These are phyloP conservation scores for Sanghuangporus weigelae DNA, from an alignment of 1,284 basidiomycete genomes.

Conservation along the genomic window DNA sequence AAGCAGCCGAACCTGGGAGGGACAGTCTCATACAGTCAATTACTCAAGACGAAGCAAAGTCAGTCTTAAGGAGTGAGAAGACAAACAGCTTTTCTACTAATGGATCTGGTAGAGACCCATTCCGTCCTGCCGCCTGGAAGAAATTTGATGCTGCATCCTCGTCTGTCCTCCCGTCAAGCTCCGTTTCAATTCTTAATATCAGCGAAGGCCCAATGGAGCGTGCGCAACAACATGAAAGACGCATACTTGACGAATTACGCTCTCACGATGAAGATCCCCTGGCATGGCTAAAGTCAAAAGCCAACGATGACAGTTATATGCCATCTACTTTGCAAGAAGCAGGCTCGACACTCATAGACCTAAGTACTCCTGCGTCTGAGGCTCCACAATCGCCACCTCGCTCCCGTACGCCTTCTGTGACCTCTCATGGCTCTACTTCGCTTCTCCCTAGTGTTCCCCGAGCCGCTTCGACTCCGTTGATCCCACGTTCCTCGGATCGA, in stretches of 20 bases:
- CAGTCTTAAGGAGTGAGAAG: too few relatives aligned
- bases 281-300: slow-evolving; percentile 37
- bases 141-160: too few relatives aligned
- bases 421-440: background rate
- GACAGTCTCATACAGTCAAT: too few relatives aligned
- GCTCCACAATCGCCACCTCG: background rate
- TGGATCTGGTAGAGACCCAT: too few relatives aligned
- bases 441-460: background rate
- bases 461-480: background rate
- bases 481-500: slow-evolving; percentile 1
- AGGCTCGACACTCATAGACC: slow-evolving; percentile 10
- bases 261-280: slow-evolving; percentile 62
- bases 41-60: too few relatives aligned
- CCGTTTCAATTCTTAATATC: slow-evolving; percentile 15
- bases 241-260: slow-evolving; percentile 57
- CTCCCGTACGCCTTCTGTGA: background rate
- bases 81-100: too few relatives aligned
- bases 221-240: slow-evolving; percentile 43
- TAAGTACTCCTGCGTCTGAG: background rate
- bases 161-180: too few relatives aligned
- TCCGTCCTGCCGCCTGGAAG: too few relatives aligned
- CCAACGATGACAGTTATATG: slow-evolving; percentile 1
- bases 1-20: too few relatives aligned
- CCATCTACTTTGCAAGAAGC: slow-evolving; percentile 3
- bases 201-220: slow-evolving; percentile 45